Evolutionary conservation across 169 alveolate genomes (phyloP).

Genomic region (Eimeria praecox): DNA sequence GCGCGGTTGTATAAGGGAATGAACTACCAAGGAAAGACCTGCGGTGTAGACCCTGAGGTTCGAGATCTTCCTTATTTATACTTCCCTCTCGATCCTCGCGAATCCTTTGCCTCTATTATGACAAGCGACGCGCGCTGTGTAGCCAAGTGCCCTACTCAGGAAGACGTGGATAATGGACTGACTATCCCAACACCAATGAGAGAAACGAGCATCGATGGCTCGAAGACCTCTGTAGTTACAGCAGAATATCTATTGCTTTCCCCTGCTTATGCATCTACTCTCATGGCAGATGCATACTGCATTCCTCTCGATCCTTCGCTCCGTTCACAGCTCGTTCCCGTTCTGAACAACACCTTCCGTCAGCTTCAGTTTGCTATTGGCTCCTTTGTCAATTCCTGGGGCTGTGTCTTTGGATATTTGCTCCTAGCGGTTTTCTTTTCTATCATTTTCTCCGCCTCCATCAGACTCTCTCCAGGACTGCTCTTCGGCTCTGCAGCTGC

Average conservation of each 20-base stretch:
- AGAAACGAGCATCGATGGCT: slow-evolving; percentile 59
- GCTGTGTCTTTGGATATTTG: slow-evolving; percentile 60
- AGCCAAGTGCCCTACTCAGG: slow-evolving; percentile 76
- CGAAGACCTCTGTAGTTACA: slow-evolving; percentile 46
- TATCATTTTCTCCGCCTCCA: slow-evolving; percentile 27
- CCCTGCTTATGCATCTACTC: slow-evolving; percentile 80
- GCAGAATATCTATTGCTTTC: slow-evolving; percentile 68
- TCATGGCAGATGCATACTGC: slow-evolving; percentile 81
- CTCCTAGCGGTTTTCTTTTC: slow-evolving; percentile 56
- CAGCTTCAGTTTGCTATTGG: slow-evolving; percentile 81
- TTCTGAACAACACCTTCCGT: slow-evolving; percentile 44
- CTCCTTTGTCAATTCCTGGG: slow-evolving; percentile 61
- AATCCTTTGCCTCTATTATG: slow-evolving; percentile 70
- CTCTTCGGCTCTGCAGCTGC: slow-evolving; percentile 70
- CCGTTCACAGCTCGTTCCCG: slow-evolving; percentile 61
- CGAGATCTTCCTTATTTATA: slow-evolving; percentile 72
- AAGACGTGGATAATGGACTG: slow-evolving; percentile 74
- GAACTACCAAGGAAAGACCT: slow-evolving; percentile 81
- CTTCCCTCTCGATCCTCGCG: slow-evolving; percentile 81
- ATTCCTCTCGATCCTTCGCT: slow-evolving; percentile 79
- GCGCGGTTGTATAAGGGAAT: slow-evolving; percentile 77
- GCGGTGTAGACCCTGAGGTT: slow-evolving; percentile 81
- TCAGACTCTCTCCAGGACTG: slow-evolving; percentile 75
- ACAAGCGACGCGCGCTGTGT: slow-evolving; percentile 74
- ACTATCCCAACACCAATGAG: slow-evolving; percentile 70